A percentile compares a stretch with the other conserved stretches of the same genome.
phyloP scores from a whole-genome alignment of 768 basidiomycete species.

The Mycena vulgaris region DNA sequence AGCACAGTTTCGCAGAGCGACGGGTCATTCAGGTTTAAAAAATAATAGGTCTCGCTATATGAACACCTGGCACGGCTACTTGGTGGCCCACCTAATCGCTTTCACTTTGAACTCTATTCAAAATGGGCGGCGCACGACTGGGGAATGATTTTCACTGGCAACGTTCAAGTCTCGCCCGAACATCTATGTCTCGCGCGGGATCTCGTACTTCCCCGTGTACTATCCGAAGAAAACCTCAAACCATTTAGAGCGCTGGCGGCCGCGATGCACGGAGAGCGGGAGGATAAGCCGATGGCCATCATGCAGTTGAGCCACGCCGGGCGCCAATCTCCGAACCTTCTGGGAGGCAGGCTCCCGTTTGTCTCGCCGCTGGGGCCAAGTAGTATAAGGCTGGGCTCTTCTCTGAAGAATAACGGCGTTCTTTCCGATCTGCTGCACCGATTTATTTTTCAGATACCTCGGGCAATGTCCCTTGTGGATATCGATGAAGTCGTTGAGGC shows the following conservation, averaged over 20 bases:
- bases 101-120: constrained; percentile 77
- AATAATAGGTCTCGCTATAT: constrained; percentile 87
- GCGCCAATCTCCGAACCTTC: constrained; percentile 83
- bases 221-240: constrained; percentile 59
- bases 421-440: constrained; percentile 59
- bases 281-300: constrained; percentile 60
- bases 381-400: constrained; percentile 63
- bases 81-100: constrained; percentile 81
- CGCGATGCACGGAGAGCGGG: constrained; percentile 60
- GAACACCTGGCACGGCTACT: constrained; percentile 80
- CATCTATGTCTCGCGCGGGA: constrained; percentile 85
- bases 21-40: not conserved
- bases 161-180: constrained; percentile 74
- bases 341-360: constrained; percentile 78
- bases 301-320: constrained; percentile 90
- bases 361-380: constrained; percentile 81
- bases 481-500: constrained; percentile 71
- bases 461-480: constrained; percentile 69
- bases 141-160: constrained; percentile 94
- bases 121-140: constrained; percentile 84
- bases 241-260: constrained; percentile 68
- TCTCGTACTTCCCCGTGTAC: constrained; percentile 66
- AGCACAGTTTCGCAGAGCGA: constrained; percentile 11
- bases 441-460: constrained; percentile 76
- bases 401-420: constrained; percentile 33